Conservation (phyloP, 1,139 yeast species). For the Pichia sp. region DNA sequence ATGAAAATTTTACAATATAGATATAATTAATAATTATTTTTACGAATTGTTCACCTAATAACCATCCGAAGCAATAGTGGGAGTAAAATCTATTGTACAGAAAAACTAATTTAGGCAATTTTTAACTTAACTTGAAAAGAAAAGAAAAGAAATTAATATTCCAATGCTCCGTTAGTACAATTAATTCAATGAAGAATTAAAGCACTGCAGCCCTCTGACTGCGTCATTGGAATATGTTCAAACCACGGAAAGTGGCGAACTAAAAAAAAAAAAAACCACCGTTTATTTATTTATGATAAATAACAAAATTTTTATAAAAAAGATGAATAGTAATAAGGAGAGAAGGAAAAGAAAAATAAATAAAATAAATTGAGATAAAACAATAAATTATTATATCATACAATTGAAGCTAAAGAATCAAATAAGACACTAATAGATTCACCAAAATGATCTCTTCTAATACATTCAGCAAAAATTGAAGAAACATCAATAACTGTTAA, state of each 20-base stretch:
- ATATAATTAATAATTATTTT: neutral
- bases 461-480: conserved; percentile 94
- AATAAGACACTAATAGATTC: conserved; percentile 89
- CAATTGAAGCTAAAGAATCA: conserved; percentile 72
- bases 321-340: neutral
- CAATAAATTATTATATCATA: conserved; percentile 25
- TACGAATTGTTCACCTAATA: conserved; percentile 11
- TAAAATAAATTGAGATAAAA: neutral
- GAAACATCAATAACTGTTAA: conserved; percentile 88
- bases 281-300: neutral
- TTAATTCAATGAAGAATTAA: conserved; percentile 32
- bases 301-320: conserved; percentile 1
- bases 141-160: conserved; percentile 26
- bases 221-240: conserved; percentile 45
- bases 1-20: neutral
- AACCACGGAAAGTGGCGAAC: conserved; percentile 15
- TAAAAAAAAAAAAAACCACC: conserved; percentile 7
- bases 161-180: conserved; percentile 67
- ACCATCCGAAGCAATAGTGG: conserved; percentile 14
- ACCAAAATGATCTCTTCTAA: conserved; percentile 96
- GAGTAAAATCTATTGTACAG: conserved; percentile 15
- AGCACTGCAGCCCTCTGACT: conserved; percentile 55
- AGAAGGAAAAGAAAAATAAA: neutral
- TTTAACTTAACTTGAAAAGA: too few relatives aligned
- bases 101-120: conserved; percentile 13